Conservation (phyloP, 371 early-diverging fungal species). For the Mucor piriformis region DNA sequence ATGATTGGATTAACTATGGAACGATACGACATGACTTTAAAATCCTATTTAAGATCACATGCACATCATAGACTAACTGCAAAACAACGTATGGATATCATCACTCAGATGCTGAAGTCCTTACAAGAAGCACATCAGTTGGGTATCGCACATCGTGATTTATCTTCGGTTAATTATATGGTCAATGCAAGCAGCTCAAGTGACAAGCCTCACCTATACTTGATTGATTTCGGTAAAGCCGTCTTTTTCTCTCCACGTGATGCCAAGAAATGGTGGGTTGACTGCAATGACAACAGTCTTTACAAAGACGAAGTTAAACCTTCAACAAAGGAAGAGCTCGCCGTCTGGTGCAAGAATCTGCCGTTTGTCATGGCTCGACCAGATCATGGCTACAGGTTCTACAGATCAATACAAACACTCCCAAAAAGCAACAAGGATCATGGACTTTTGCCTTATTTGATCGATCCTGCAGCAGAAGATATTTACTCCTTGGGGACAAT, state of each 20-base stretch:
- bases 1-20: slow-evolving; percentile 47
- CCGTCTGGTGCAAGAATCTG: slow-evolving; percentile 47
- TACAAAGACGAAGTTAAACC: slow-evolving; percentile 45
- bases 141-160: slow-evolving; percentile 66
- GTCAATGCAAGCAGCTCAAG: slow-evolving; percentile 41
- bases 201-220: slow-evolving; percentile 23
- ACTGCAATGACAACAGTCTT: slow-evolving; percentile 29
- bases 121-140: slow-evolving; percentile 55
- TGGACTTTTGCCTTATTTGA: slow-evolving; percentile 42
- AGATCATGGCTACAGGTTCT: slow-evolving; percentile 63
- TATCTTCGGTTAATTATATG: slow-evolving; percentile 70
- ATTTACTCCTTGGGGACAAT: slow-evolving; percentile 63
- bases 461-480: slow-evolving; percentile 64
- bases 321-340: slow-evolving; percentile 38
- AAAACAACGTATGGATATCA: slow-evolving; percentile 55
- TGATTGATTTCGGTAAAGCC: slow-evolving; percentile 71
- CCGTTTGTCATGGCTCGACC: slow-evolving; percentile 59
- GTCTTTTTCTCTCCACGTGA: slow-evolving; percentile 53
- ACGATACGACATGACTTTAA: slow-evolving; percentile 51
- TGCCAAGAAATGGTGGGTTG: slow-evolving; percentile 57
- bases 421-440: slow-evolving; percentile 55
- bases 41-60: slow-evolving; percentile 52
- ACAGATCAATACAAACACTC: slow-evolving; percentile 61
- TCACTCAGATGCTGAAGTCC: slow-evolving; percentile 57
- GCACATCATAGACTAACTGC: slow-evolving; percentile 48